Percentiles rank a stretch among this genome's conserved stretches.
These are phyloP conservation scores for Pigoraptor vietnamica DNA, from an alignment of 78 protist species.

Conservation along the genomic window DNA sequence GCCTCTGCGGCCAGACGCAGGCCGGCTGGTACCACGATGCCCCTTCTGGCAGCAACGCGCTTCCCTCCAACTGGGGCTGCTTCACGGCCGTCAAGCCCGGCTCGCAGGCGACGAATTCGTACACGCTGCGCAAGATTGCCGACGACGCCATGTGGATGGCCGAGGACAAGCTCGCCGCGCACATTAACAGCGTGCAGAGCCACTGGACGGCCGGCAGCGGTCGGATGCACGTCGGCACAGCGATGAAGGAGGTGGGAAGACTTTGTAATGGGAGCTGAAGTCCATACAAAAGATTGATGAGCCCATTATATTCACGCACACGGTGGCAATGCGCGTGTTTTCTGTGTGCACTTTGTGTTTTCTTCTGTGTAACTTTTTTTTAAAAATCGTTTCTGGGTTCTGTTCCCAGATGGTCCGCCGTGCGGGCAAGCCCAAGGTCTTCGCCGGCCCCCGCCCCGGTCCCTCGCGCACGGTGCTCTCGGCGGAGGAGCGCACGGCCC, in stretches of 20 bases:
- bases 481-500: background rate
- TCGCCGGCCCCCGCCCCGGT: background rate
- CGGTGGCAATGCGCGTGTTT: background rate
- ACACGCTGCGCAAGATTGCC: too few relatives aligned
- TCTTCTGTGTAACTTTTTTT: too few relatives aligned
- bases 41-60: background rate
- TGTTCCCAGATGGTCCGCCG: too few relatives aligned
- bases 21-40: background rate
- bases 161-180: background rate
- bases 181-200: background rate
- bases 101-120: too few relatives aligned
- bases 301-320: background rate
- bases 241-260: background rate
- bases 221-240: background rate
- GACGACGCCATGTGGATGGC: background rate
- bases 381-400: too few relatives aligned
- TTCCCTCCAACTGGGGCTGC: slow-evolving; percentile 1
- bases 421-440: background rate
- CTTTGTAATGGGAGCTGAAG: background rate
- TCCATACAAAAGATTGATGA: background rate
- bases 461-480: background rate
- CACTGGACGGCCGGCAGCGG: background rate
- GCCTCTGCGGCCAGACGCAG: background rate
- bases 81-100: background rate
- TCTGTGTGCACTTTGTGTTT: too few relatives aligned